Evolutionary conservation across 2,329 filamentous ascomycete species (phyloP).

Genomic region (Colletotrichum orbiculare): DNA sequence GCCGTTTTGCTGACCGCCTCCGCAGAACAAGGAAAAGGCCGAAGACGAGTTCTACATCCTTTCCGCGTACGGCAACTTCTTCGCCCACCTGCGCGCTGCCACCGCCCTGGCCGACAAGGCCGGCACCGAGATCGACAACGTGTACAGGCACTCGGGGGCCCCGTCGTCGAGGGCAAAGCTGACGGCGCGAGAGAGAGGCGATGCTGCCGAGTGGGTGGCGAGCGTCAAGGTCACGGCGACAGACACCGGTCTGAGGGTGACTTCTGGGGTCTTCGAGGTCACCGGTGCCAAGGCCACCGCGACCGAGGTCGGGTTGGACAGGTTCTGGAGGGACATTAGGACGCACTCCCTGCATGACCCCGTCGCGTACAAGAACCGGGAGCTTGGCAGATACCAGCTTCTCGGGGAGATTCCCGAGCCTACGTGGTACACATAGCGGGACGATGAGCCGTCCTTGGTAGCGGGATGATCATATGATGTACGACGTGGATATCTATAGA

Average conservation of each 20-base stretch:
- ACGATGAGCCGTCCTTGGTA: too few relatives aligned
- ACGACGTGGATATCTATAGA: too few relatives aligned
- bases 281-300: conserved; percentile 69
- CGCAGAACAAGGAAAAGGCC: conserved; percentile 62
- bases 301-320: conserved; percentile 68
- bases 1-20: not conserved
- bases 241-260: conserved; percentile 68
- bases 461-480: too few relatives aligned
- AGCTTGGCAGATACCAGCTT: conserved; percentile 68
- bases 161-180: conserved; percentile 54
- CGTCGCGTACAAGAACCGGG: conserved; percentile 73
- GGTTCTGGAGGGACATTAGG: conserved; percentile 74
- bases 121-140: conserved; percentile 56
- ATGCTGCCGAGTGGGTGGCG: conserved; percentile 71
- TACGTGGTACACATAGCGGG: conserved; percentile 68
- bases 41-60: conserved; percentile 75
- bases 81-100: conserved; percentile 70
- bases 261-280: conserved; percentile 72
- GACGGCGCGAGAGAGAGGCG: conserved; percentile 64
- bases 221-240: conserved; percentile 72
- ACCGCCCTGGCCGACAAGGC: conserved; percentile 68
- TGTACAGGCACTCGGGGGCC: conserved; percentile 56
- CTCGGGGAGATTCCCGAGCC: conserved; percentile 67
- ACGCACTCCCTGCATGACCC: conserved; percentile 76
- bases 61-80: conserved; percentile 71